Evolutionary conservation across 768 basidiomycete species (phyloP), one percentile per base, ranked within the genome.

Genomic region (Tubosaeta brunneosetosa): DNA sequence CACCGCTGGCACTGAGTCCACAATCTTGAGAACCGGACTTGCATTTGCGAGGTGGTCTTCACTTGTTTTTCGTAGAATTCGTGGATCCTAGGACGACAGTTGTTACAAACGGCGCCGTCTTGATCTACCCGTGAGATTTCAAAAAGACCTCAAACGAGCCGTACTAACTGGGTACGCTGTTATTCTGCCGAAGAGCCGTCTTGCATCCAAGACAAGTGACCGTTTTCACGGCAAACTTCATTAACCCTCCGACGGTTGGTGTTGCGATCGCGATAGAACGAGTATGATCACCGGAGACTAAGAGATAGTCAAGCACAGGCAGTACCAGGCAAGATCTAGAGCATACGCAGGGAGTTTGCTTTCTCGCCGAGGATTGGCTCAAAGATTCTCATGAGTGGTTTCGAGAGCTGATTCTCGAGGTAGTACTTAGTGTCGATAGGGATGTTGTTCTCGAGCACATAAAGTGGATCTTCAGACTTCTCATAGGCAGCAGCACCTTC

Each of bases 1-100:
- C 97, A 99, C 25, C 97, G 82, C 65, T 99, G 97, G 61, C 97
- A 99, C 65, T 98, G 95, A 1, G 97, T 98, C 97, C 97, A 99
- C 22, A 99, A 69, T 45, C 94, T 82, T 17, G 95, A 89, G 68
- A 97, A 98, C 44, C 90, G 84, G 7, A 94, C 86, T 75, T 99
- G 92, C 42, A 86, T 74, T 19, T 83, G 81, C 0, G 94, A 94
- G 0, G 89, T 82, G 6, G 74, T 73, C 6, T 77, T 62, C 36
- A 89, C 80, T 66, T 97, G 95, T 66, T 94, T 97, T 64, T 93
- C 88, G 65, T 97, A 97, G 43, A 99, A 71, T 62, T 97, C 97
- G 16, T 88, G 85, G 12, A 95, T 80, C 50, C 83, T 79, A 2
- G 90, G 83, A 42, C 85, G 79, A 64, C 97, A 98, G 67, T 97